Conservation (phyloP, 805 yeast species). For the Wickerhamomyces rabaulensis region DNA sequence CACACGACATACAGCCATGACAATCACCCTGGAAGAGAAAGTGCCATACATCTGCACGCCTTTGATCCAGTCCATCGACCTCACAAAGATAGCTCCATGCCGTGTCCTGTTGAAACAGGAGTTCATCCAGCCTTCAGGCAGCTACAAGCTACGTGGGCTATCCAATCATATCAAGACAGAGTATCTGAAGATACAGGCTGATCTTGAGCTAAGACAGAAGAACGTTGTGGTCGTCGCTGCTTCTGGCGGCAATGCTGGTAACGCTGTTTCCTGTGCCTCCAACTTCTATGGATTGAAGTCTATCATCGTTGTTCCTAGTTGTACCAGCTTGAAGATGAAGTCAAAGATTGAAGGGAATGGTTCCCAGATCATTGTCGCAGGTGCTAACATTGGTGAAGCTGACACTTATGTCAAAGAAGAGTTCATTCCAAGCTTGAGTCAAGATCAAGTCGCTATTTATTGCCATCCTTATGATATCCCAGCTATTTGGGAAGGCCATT, state of each 20-base stretch:
- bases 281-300: slow-evolving; percentile 30
- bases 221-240: slow-evolving; percentile 42
- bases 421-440: slow-evolving; percentile 22
- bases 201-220: slow-evolving; percentile 23
- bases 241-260: slow-evolving; percentile 53
- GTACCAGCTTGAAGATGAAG: slow-evolving; percentile 41
- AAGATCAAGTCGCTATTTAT: slow-evolving; percentile 34
- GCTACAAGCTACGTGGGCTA: slow-evolving; percentile 52
- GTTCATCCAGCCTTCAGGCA: slow-evolving; percentile 50
- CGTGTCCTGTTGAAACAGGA: slow-evolving; percentile 44
- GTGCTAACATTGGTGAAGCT: slow-evolving; percentile 45
- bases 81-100: slow-evolving; percentile 27
- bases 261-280: slow-evolving; percentile 49
- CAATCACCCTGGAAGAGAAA: neutral
- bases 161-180: slow-evolving; percentile 39
- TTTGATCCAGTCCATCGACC: slow-evolving; percentile 30
- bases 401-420: slow-evolving; percentile 35
- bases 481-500: slow-evolving; percentile 51
- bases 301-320: slow-evolving; percentile 57
- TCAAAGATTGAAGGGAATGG: slow-evolving; percentile 41
- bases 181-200: slow-evolving; percentile 19
- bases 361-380: slow-evolving; percentile 44
- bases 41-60: slow-evolving; percentile 29
- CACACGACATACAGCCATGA: too few species aligned
- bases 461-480: slow-evolving; percentile 53